Conservation (phyloP, 352 stramenopile species). For the Phytopythium boreale region DNA sequence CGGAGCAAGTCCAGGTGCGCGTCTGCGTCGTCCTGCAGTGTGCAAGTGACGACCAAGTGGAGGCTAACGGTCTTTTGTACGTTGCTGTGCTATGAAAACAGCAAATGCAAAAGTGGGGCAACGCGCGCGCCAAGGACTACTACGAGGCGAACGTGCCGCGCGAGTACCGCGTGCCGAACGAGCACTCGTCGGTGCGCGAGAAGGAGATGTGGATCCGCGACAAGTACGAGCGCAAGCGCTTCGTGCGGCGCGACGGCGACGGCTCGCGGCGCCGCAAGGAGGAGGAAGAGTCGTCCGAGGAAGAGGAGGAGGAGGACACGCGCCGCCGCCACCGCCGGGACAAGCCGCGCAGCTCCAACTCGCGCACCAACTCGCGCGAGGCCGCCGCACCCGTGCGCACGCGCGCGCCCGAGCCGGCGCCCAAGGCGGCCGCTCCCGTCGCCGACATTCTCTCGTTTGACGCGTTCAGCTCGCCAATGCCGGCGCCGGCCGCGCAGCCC, state of each 20-base stretch:
- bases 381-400: slow-evolving; percentile 22
- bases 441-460: slow-evolving; percentile 73
- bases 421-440: slow-evolving; percentile 8
- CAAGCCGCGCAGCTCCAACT: slow-evolving; percentile 16
- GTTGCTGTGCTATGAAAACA: slow-evolving; percentile 6
- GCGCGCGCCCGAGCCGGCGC: slow-evolving; percentile 28
- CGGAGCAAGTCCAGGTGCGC: slow-evolving; percentile 78
- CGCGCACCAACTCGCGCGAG: slow-evolving; percentile 32
- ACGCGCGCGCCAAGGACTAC: slow-evolving; percentile 85
- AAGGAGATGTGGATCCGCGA: slow-evolving; percentile 91
- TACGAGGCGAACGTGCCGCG: slow-evolving; percentile 84
- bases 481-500: slow-evolving; percentile 17
- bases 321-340: slow-evolving; percentile 16
- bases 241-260: slow-evolving; percentile 33
- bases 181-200: slow-evolving; percentile 80
- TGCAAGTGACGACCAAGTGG: neutral
- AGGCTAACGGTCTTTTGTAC: neutral
- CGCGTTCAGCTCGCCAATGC: slow-evolving; percentile 44
- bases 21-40: neutral
- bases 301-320: slow-evolving; percentile 15
- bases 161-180: slow-evolving; percentile 74
- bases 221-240: slow-evolving; percentile 89
- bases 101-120: slow-evolving; percentile 92
- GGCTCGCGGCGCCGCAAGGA: slow-evolving; percentile 36
- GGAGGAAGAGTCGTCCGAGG: slow-evolving; percentile 28